Conservation (phyloP, 2,329 filamentous ascomycete genomes). For the Arthrobotrys megalospora region DNA sequence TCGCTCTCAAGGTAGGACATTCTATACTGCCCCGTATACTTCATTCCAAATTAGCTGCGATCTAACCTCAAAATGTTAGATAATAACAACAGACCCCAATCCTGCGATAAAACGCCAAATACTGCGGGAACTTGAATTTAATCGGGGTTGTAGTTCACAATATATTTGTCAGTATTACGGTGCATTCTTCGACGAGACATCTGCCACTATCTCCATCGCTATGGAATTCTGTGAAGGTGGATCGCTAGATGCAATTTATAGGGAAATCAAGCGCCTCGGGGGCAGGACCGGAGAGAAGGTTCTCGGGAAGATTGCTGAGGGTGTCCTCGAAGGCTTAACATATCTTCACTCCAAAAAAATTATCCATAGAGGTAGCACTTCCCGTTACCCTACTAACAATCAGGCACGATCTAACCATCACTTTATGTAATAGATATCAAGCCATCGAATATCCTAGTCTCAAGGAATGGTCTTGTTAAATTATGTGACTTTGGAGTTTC, state of each 20-base stretch:
- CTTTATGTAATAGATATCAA: slow-evolving; percentile 80
- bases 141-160: slow-evolving; percentile 95
- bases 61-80: slow-evolving; percentile 71
- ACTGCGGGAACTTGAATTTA: slow-evolving; percentile 94
- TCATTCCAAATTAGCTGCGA: slow-evolving; percentile 12
- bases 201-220: slow-evolving; percentile 95
- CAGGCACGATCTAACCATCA: neutral
- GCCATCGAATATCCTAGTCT: slow-evolving; percentile 95
- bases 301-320: slow-evolving; percentile 94
- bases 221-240: slow-evolving; percentile 99
- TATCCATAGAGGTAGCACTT: slow-evolving; percentile 81
- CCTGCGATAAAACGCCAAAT: slow-evolving; percentile 99
- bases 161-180: slow-evolving; percentile 99
- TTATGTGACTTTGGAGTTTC: slow-evolving; percentile 98
- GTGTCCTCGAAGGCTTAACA: slow-evolving; percentile 90
- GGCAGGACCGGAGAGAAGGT: slow-evolving; percentile 97
- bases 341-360: slow-evolving; percentile 97
- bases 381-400: neutral
- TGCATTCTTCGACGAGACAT: slow-evolving; percentile 95
- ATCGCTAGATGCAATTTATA: slow-evolving; percentile 95
- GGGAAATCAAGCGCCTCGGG: slow-evolving; percentile 94
- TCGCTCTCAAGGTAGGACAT: slow-evolving; percentile 86
- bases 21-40: neutral
- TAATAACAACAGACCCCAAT: slow-evolving; percentile 98
- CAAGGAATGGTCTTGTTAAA: slow-evolving; percentile 93